These are phyloP conservation scores for Fraxinus anomala DNA, from an alignment of 257 asterid species.

Conservation along the genomic window DNA sequence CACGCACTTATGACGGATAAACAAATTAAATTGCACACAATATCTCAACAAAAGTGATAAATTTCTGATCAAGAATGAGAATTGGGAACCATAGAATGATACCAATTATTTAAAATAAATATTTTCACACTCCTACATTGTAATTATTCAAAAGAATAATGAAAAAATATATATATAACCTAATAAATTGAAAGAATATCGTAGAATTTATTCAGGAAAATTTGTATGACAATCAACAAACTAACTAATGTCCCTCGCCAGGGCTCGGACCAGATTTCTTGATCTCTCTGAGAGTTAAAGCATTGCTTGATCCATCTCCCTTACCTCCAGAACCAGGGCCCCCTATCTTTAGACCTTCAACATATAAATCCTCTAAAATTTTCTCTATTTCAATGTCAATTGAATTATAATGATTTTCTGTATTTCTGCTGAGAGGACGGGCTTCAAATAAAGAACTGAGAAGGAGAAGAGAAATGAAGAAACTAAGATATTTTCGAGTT, in stretches of 20 bases:
- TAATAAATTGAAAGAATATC: no score
- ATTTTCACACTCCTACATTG: background rate
- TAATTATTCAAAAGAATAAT: background rate
- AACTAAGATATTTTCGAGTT: background rate
- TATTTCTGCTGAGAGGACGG: conserved; percentile 26
- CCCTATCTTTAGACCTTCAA: conserved; percentile 34
- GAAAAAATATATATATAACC: no score
- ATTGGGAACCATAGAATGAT: no score
- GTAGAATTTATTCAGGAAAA: background rate
- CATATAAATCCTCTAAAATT: conserved; percentile 16
- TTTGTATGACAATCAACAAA: background rate
- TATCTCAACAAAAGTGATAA: no score
- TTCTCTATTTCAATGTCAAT: background rate
- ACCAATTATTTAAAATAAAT: background rate
- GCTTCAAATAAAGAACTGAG: conserved; percentile 19
- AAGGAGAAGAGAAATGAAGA: background rate
- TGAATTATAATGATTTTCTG: background rate
- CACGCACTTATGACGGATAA: no score
- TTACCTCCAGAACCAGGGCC: conserved; percentile 30
- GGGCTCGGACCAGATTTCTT: conserved; percentile 41
- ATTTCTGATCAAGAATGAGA: no score
- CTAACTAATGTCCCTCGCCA: conserved; percentile 17
- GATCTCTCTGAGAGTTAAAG: conserved; percentile 20
- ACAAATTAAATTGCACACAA: no score
- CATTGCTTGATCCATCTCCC: conserved; percentile 20